Percentiles rank a stretch among this genome's conserved stretches.
Evolutionary conservation across 192 early-diverging fungal genomes (phyloP).

Genomic region (Mortierella hygrophila): DNA sequence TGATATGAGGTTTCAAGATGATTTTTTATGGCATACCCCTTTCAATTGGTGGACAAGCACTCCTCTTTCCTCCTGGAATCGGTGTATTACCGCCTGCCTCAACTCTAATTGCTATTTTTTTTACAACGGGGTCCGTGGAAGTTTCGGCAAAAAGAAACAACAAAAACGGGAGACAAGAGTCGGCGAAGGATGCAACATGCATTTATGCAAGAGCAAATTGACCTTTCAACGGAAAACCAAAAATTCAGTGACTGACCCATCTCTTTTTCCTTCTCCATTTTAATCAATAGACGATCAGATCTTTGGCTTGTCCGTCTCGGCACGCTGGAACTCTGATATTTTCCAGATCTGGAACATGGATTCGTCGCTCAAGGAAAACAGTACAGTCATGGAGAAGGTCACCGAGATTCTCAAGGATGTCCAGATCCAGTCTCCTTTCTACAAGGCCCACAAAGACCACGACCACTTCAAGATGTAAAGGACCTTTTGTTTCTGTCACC

Average conservation of each 20-base stretch:
- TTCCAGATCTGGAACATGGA: constrained; percentile 67
- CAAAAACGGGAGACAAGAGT: not conserved
- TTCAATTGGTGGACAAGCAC: not conserved
- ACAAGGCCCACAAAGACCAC: constrained; percentile 63
- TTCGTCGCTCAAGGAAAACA: constrained; percentile 40
- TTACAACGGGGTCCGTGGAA: not conserved
- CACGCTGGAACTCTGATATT: constrained; percentile 63
- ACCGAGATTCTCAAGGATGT: constrained; percentile 45
- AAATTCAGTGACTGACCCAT: not conserved
- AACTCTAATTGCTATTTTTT: not conserved
- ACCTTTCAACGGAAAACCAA: not conserved
- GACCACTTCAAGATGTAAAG: constrained; percentile 53
- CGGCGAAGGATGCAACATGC: not conserved
- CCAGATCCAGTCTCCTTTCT: constrained; percentile 60
- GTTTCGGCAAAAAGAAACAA: not conserved
- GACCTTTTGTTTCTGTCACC: not conserved
- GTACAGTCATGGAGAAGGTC: constrained; percentile 59
- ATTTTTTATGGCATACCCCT: not conserved
- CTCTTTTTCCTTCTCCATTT: not conserved
- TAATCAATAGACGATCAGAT: constrained; percentile 57
- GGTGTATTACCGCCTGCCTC: not conserved
- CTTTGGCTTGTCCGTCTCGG: constrained; percentile 60
- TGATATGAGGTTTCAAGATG: not conserved
- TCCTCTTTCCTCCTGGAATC: not conserved
- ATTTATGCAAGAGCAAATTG: not conserved